Evolutionary conservation across 2,329 filamentous ascomycete genomes (phyloP), one percentile per base, ranked within the genome.

Genomic region (Pseudodiploospora longispora): DNA sequence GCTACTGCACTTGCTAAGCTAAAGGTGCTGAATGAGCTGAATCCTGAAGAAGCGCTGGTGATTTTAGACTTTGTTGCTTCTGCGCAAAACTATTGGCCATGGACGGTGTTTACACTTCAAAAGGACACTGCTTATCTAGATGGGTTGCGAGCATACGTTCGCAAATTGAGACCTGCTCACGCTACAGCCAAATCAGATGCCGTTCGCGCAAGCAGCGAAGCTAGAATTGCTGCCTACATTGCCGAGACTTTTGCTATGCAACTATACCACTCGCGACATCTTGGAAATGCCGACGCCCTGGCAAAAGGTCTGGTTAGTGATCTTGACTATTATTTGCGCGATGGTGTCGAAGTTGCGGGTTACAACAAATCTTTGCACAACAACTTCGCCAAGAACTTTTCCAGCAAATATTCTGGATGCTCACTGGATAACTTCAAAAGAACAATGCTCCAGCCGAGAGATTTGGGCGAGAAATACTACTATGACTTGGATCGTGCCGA

Each of bases 1-100:
- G 74, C 76, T 19, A 78, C 80, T 44, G 91, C 89, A 0, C 71
- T 96, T 30, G 76, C 83, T 37, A 75, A 80, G 46, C 70, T 97
- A 33, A 75, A 77, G 12, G 72, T 72, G 8, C 80, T 95, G 48
- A 73, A 76, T 27, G 69, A 76, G 2, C 62, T 90, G 27, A 72
- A 83, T 6, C 72, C 76, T n/a, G 69, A 71, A 31, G 78, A 88
- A 50, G 79, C 83, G 4, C 69, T 89, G 27, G 80, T 85, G 1
- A 81, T 96, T 54, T 72, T 98, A 10, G 83, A 91, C 55, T 97
- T 97, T 60, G 80, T 96, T 33, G 82, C 87, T 3, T 81, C 85
- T 3, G 87, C 91, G 4, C 90, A 96, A 59, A 93, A 95, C 61
- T 87, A 89, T 59, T 97, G 91, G 91, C 85, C 90, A 1, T 95